These are phyloP conservation scores for Cyberlindnera suaveolens DNA, from an alignment of 805 yeast genomes.

Conservation along the genomic window DNA sequence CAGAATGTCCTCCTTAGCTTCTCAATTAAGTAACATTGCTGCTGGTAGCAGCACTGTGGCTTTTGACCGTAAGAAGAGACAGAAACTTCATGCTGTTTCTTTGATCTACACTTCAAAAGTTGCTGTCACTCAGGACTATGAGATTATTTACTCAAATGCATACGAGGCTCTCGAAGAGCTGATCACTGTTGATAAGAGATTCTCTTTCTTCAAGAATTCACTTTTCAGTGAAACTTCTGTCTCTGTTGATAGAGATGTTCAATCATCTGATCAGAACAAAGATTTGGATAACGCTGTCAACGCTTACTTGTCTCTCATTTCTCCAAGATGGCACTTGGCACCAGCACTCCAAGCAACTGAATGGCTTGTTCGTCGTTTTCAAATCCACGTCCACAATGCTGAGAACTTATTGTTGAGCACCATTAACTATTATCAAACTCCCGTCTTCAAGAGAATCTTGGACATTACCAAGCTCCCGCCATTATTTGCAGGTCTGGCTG, in stretches of 20 bases:
- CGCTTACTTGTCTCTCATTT: conserved; percentile 64
- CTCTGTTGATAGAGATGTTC: conserved; percentile 74
- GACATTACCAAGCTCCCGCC: conserved; percentile 76
- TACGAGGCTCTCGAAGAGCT: conserved; percentile 73
- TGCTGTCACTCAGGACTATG: conserved; percentile 94
- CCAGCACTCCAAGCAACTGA: conserved; percentile 82
- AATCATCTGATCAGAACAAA: conserved; percentile 69
- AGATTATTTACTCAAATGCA: conserved; percentile 65
- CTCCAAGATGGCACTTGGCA: conserved; percentile 69
- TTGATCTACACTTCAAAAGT: conserved; percentile 77
- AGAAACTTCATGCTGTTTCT: conserved; percentile 83
- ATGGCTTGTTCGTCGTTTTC: conserved; percentile 91
- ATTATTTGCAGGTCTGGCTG: conserved; percentile 63
- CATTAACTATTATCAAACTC: conserved; percentile 73
- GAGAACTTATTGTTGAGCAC: conserved; percentile 67
- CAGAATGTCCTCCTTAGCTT: conserved; percentile 59
- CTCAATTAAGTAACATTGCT: conserved; percentile 71
- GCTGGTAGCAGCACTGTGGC: conserved; percentile 63
- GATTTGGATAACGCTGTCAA: conserved; percentile 69
- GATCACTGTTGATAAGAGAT: conserved; percentile 66
- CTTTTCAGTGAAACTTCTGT: conserved; percentile 81
- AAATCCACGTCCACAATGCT: conserved; percentile 73
- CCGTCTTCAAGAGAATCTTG: conserved; percentile 69
- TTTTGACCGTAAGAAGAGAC: conserved; percentile 79
- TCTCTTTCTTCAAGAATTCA: conserved; percentile 60